Percentiles rank a stretch among this genome's conserved stretches.
Conservation (phyloP, 177 flowering plant genomes). For the Vitis hybrid region DNA sequence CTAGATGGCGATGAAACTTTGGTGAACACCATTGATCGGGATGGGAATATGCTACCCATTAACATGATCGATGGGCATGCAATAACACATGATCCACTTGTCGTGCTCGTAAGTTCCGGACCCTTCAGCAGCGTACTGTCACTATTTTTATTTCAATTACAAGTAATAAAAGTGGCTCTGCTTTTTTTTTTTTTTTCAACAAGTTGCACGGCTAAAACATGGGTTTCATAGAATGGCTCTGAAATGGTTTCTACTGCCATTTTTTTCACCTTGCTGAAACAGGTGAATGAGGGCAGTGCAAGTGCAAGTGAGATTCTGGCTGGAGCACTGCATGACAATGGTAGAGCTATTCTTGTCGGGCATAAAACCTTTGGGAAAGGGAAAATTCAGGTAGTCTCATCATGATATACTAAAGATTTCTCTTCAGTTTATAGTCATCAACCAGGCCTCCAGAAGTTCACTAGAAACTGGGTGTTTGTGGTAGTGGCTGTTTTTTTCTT, state of each 20-base stretch:
- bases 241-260: background rate
- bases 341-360: slow-evolving; percentile 90
- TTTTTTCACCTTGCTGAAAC: slow-evolving; percentile 6
- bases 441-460: no score
- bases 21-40: slow-evolving; percentile 86
- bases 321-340: slow-evolving; percentile 94
- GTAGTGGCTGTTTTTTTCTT: background rate
- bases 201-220: no score
- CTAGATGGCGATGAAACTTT: slow-evolving; percentile 97
- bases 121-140: background rate
- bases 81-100: slow-evolving; percentile 90
- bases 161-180: no score
- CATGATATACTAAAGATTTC: background rate
- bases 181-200: no score
- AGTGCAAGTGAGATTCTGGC: slow-evolving; percentile 99
- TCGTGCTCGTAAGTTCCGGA: slow-evolving; percentile 71
- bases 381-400: slow-evolving; percentile 76
- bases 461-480: no score
- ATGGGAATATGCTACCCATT: slow-evolving; percentile 79
- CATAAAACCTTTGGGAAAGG: slow-evolving; percentile 95
- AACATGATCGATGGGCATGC: slow-evolving; percentile 88
- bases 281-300: slow-evolving; percentile 98
- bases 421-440: background rate
- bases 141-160: background rate
- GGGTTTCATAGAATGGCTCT: no score